A percentile compares a stretch with the other conserved stretches of the same genome.
Conservation (phyloP, 2,329 filamentous ascomycete genomes). For the Myriosclerotinia scirpicola region DNA sequence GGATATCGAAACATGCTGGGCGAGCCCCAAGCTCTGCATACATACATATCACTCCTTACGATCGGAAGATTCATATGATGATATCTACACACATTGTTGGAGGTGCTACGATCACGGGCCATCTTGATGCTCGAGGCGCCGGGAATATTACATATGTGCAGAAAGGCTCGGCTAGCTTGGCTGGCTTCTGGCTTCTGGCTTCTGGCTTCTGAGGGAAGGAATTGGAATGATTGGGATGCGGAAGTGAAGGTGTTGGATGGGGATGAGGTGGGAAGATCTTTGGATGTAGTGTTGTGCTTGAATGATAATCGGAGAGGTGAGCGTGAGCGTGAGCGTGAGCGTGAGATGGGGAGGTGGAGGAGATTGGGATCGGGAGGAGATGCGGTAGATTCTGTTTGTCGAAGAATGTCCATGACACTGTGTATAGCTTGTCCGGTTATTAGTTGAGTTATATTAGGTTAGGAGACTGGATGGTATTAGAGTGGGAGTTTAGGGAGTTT, state of each 20-base stretch:
- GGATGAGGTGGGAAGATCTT: no score
- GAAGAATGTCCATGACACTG: background rate
- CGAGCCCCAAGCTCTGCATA: no score
- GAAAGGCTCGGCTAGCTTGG: no score
- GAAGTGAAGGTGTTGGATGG: background rate
- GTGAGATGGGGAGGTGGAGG: no score
- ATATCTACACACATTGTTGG: background rate
- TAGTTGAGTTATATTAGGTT: background rate
- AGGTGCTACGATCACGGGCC: no score
- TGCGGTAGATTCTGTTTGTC: background rate
- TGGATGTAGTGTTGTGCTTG: background rate
- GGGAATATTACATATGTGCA: no score
- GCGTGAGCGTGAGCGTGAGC: no score
- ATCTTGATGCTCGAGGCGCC: background rate
- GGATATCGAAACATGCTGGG: no score
- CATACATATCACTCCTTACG: no score
- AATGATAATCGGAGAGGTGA: accelerated
- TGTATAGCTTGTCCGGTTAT: no score
- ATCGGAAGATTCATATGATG: background rate
- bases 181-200: no score
- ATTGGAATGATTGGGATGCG: background rate
- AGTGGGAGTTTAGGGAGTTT: background rate
- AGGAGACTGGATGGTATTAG: background rate
- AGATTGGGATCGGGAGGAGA: background rate
- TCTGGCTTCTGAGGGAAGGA: background rate